Percentiles rank a stretch among this genome's conserved stretches.
Evolutionary conservation across 768 basidiomycete genomes (phyloP).

Genomic region (Serpula lacrymans): DNA sequence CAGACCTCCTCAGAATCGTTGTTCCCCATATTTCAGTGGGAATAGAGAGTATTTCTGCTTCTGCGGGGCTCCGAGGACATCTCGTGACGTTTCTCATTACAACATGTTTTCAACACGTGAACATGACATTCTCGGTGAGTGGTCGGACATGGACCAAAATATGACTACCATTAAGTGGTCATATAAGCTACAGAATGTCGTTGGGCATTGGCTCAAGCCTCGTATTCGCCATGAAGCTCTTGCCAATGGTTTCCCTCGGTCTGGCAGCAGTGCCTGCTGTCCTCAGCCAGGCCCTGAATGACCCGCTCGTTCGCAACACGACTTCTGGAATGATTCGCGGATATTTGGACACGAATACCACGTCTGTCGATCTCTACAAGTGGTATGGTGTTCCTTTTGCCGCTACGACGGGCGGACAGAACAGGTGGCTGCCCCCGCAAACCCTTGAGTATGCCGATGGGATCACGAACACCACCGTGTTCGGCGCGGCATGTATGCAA

Average conservation of each 20-base stretch:
- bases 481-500: slow-evolving; percentile 22
- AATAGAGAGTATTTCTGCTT: background rate
- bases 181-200: background rate
- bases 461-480: slow-evolving; percentile 15
- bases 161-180: background rate
- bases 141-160: slow-evolving; percentile 1
- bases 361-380: slow-evolving; percentile 17
- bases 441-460: slow-evolving; percentile 4
- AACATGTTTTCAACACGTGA: slow-evolving; percentile 2
- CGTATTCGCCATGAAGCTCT: background rate
- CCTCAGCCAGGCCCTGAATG: background rate
- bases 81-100: slow-evolving; percentile 1
- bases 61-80: slow-evolving; percentile 1
- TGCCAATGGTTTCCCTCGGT: background rate
- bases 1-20: no score
- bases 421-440: slow-evolving; percentile 21
- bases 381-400: slow-evolving; percentile 21
- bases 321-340: slow-evolving; percentile 20
- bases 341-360: slow-evolving; percentile 16
- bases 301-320: slow-evolving; percentile 13
- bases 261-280: background rate
- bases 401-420: slow-evolving; percentile 17
- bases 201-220: background rate
- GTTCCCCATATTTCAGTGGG: no score
- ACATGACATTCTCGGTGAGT: background rate